A percentile compares a stretch with the other conserved stretches of the same genome.
Evolutionary conservation across 768 basidiomycete species (phyloP).

Genomic region (Psilocybe cubensis): DNA sequence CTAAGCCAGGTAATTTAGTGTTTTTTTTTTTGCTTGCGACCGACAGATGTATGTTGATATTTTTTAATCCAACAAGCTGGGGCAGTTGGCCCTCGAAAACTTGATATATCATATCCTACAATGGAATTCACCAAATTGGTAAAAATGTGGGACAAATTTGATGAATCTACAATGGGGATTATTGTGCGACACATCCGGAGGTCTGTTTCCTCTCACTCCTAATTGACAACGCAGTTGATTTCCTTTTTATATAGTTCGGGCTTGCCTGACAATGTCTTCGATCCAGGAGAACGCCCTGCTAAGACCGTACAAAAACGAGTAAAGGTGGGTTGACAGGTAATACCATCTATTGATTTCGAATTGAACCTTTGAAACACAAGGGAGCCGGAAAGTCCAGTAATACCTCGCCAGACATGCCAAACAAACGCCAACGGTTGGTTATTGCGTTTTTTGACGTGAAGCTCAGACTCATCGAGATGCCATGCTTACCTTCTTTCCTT

Average conservation of each 20-base stretch:
- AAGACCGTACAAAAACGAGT: slow-evolving; percentile 74
- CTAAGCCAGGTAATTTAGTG: slow-evolving; percentile 71
- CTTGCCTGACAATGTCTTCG: slow-evolving; percentile 84
- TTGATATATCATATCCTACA: slow-evolving; percentile 98
- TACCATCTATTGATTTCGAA: slow-evolving; percentile 2
- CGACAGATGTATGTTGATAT: not conserved
- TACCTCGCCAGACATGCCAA: slow-evolving; percentile 71
- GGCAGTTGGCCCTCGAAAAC: slow-evolving; percentile 72
- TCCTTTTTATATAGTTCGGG: slow-evolving; percentile 53
- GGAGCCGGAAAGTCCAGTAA: slow-evolving; percentile 63
- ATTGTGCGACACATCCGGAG: slow-evolving; percentile 92
- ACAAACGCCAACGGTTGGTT: slow-evolving; percentile 82
- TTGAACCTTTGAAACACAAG: slow-evolving; percentile 41
- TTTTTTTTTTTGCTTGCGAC: slow-evolving; percentile 6
- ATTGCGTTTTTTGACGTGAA: slow-evolving; percentile 26
- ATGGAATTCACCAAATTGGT: slow-evolving; percentile 94
- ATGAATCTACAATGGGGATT: slow-evolving; percentile 92
- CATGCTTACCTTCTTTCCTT: slow-evolving; percentile 26
- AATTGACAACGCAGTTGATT: not conserved
- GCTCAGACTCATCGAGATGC: slow-evolving; percentile 25
- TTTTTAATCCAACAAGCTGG: slow-evolving; percentile 55
- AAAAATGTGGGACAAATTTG: slow-evolving; percentile 95
- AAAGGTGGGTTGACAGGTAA: slow-evolving; percentile 50
- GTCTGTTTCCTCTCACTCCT: slow-evolving; percentile 42
- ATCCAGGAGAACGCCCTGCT: slow-evolving; percentile 77